Evolutionary conservation across 208 protist genomes (phyloP).

Genomic region (Leishmania martiniquensis): DNA sequence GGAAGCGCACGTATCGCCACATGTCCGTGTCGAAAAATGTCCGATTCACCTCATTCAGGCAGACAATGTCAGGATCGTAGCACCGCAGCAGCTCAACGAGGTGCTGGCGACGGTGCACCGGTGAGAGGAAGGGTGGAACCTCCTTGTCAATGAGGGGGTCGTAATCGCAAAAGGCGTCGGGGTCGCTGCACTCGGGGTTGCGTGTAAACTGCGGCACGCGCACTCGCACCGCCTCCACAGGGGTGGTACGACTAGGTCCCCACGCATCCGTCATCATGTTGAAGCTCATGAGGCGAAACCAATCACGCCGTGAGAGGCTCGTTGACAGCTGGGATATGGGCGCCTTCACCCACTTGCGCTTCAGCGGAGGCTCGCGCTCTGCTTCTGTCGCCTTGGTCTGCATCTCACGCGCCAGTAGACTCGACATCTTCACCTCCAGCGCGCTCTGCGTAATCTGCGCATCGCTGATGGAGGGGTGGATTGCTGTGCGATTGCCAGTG

Average conservation of each 20-base stretch:
- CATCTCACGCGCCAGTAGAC: conserved; percentile 33
- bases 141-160: conserved; percentile 44
- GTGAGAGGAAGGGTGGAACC: conserved; percentile 68
- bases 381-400: conserved; percentile 19
- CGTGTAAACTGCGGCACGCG: conserved; percentile 66
- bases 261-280: conserved; percentile 83
- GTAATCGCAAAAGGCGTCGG: conserved; percentile 53
- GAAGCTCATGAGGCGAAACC: conserved; percentile 90
- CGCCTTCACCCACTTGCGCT: conserved; percentile 66
- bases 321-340: conserved; percentile 73
- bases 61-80: conserved; percentile 85
- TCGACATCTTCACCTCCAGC: conserved; percentile 42
- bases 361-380: conserved; percentile 42
- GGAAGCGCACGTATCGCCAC: conserved; percentile 71
- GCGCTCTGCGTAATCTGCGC: conserved; percentile 43
- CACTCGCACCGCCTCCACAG: conserved; percentile 57
- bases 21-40: conserved; percentile 70
- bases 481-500: conserved; percentile 10
- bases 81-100: conserved; percentile 58
- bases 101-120: conserved; percentile 59
- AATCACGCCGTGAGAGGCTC: conserved; percentile 57
- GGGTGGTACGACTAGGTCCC: conserved; percentile 41
- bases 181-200: not conserved
- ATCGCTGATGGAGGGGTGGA: conserved; percentile 46
- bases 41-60: conserved; percentile 83